Evolutionary conservation across 148 eudicot genomes (phyloP).

Genomic region (Salicornia ramosissima): DNA sequence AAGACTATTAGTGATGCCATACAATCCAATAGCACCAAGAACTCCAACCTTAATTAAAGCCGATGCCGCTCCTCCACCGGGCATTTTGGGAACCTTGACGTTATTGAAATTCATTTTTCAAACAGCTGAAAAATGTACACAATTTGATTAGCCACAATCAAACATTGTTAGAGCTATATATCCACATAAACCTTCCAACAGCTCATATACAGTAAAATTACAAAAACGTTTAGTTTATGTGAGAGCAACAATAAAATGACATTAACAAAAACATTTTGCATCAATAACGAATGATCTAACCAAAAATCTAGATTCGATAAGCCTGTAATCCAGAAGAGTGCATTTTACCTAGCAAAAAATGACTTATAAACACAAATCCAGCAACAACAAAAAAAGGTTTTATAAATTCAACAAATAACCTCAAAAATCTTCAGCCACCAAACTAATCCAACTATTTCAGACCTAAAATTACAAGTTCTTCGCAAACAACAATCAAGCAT

Average conservation of each 20-base stretch:
- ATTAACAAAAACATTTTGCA: neutral
- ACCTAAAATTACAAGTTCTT: neutral
- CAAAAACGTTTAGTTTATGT: too few relatives aligned
- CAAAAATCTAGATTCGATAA: neutral
- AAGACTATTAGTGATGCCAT: conserved; percentile 69
- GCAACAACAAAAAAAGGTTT: neutral
- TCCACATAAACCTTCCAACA: neutral
- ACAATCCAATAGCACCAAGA: conserved; percentile 59
- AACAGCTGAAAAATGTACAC: conserved; percentile 15
- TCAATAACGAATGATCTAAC: neutral
- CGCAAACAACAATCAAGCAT: neutral
- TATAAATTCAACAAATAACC: neutral
- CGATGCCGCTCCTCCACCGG: conserved; percentile 69
- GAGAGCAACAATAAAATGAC: neutral
- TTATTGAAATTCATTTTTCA: conserved; percentile 65
- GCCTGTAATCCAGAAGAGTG: neutral
- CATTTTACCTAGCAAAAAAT: neutral
- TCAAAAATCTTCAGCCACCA: neutral
- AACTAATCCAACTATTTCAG: neutral
- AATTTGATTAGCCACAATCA: neutral
- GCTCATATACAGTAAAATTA: too few relatives aligned
- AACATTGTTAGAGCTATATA: neutral
- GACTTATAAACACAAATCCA: neutral
- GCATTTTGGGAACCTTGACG: conserved; percentile 87
- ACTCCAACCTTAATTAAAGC: conserved; percentile 59